Base-by-base conservation (phyloP, 257 asterid genomes). In the Capsicum rhomboideum region DNA sequence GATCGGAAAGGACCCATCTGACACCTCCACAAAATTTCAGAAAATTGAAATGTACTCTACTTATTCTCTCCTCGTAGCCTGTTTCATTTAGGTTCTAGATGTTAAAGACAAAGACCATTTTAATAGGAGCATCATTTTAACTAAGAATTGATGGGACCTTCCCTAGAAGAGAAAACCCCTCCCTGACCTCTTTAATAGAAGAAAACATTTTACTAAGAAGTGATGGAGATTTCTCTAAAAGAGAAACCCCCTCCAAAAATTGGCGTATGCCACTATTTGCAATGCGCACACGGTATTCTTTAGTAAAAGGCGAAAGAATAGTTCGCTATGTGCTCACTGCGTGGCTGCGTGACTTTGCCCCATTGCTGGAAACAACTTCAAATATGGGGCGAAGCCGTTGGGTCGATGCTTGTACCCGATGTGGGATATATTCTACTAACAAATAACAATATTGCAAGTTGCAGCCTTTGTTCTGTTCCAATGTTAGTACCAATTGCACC, bases 221-320 rank as follows among this genome's bases (percentile, higher is more conserved):
- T 34, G 40, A 2, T 10, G 34, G 79, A 54, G 20, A 20, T n/a
- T 69, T n/a, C 42, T n/a, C 20, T 63, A 42, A 0, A 40, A n/a
- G 79, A 42, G 34, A 71, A 42, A 42, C 1, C 0, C 79, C 79
- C 56, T 42, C 79, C 79, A 42, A 42, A 71, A 42, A 71, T 71
- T 2, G 6, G 37, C 79, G n/a, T 71, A 71, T 71, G 34, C 56
- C 56, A 71, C 56, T 72, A 0, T 1, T 11, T 72, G 56, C 79
- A 72, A 72, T 20, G 7, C n/a, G 0, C 79, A 72, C 79, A 72
- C 79, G 79, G 37, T 72, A n/a, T 42, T 71, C 79, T 72, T 44
- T 72, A 72, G 79, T 44, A 44, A 72, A 72, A 72, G 56, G 79
- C 56, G 37, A 72, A 72, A 42, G 56, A 72, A 72, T 72, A 72